Base-by-base conservation (phyloP, 805 yeast species). In the Candida tibetensis region DNA sequence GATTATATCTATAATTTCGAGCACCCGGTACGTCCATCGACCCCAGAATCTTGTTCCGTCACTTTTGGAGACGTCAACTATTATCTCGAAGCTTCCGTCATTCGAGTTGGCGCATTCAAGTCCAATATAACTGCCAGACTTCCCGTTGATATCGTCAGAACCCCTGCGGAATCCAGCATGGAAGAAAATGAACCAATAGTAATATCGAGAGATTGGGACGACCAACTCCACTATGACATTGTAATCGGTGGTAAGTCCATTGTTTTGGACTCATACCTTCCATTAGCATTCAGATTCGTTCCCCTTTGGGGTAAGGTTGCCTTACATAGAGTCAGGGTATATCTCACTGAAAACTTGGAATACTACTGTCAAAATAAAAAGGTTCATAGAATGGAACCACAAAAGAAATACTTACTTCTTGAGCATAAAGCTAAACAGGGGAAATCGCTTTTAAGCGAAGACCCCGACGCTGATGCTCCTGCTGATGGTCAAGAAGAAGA, bases 101-200 rank as follows among this genome's bases (percentile, higher is more conserved):
- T 81, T 42, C 72, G 98, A 38, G 69, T 75, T 28, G 98, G 98
- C 10, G 78, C 96, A 2, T 91, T 93, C 70, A 88, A 89, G 57
- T 69, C 88, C 17, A 85, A 83, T 49, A 60, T 93, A 18, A 53
- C 63, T 5, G 93, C 89, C 1, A 69, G 71, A 39, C 57, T 76
- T 26, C 85, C 85, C 1, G 71, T 93, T 2, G 70, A 67, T 1
- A 65, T 93, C 13, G 76, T 93, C 3, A 69, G 99, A 45, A 73
- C 89, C 0, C 90, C 90, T 8, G 71, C 86, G 1, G 89, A 85
- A 40, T 77, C 76, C 27, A 85, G 88, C 28, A 74, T 83, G 17
- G 98, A 93, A 57, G 91, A 85, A 53, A 81, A 84, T 45, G 99
- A 93, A 56, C 98, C 99, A 0, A 91, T 93, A 37, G 85, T 88